A percentile compares a stretch with the other conserved stretches of the same genome.
phyloP scores from a whole-genome alignment of 2,329 filamentous ascomycete species.

The Chaetomiaceae sp. region DNA sequence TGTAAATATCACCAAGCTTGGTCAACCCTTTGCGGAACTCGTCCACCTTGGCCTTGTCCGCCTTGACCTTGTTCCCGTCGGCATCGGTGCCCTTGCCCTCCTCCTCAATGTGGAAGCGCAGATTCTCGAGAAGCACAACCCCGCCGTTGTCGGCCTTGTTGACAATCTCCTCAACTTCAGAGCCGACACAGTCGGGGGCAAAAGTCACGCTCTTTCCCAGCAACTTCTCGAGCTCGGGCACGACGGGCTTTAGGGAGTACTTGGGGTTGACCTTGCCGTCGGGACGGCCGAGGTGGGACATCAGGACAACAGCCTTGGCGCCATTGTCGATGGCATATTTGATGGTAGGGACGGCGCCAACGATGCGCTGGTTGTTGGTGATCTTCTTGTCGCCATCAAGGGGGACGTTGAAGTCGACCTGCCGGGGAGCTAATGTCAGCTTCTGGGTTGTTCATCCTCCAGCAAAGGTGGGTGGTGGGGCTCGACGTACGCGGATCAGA shows the following conservation, averaged over 20 bases:
- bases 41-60: constrained; percentile 86
- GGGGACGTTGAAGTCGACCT: constrained; percentile 99
- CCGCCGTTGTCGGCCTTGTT: constrained; percentile 76
- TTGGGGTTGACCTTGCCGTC: constrained; percentile 86
- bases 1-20: constrained; percentile 88
- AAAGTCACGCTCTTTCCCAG: constrained; percentile 81
- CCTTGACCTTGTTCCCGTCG: constrained; percentile 96
- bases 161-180: constrained; percentile 84
- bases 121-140: constrained; percentile 90
- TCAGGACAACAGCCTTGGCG: constrained; percentile 89
- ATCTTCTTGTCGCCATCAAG: constrained; percentile 89
- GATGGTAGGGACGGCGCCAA: constrained; percentile 90
- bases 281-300: constrained; percentile 97
- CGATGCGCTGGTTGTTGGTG: constrained; percentile 98
- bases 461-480: not conserved
- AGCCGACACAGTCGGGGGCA: constrained; percentile 83
- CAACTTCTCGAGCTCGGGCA: constrained; percentile 86
- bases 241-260: constrained; percentile 91
- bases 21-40: constrained; percentile 95
- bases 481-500: constrained; percentile 76
- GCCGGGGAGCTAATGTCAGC: constrained; percentile 25
- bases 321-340: constrained; percentile 88
- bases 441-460: not conserved
- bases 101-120: constrained; percentile 97
- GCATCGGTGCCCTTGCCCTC: constrained; percentile 93